Conservation (phyloP, 1,284 basidiomycete genomes). For the Trametes sp. region DNA sequence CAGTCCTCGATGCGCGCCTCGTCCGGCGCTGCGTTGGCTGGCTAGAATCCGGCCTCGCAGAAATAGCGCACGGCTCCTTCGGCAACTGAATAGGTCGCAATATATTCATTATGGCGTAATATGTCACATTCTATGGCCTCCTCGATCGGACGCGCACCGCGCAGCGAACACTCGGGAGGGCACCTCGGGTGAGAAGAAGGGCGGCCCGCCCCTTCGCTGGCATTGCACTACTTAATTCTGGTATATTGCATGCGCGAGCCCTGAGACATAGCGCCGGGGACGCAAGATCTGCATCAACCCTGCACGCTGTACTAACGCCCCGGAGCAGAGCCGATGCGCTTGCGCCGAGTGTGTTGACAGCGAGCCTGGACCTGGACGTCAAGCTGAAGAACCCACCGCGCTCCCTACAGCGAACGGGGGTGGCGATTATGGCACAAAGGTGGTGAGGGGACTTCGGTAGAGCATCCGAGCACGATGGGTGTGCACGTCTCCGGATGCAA, state of each 20-base stretch:
- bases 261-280: not conserved
- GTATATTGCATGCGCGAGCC: not conserved
- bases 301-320: not conserved
- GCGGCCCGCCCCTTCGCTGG: not conserved
- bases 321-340: conserved; percentile 2
- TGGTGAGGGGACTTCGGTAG: conserved; percentile 5
- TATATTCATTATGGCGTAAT: not conserved
- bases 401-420: conserved; percentile 2
- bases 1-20: conserved; percentile 9
- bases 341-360: not conserved
- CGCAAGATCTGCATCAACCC: conserved; percentile 10
- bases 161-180: not conserved
- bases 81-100: not conserved
- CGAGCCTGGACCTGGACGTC: not conserved
- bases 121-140: not conserved
- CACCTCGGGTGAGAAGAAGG: not conserved
- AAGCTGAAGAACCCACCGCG: not conserved
- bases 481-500: conserved; percentile 7
- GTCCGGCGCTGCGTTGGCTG: not conserved
- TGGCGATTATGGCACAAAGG: conserved; percentile 9
- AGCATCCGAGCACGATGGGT: conserved; percentile 14
- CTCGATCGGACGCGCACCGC: not conserved
- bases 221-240: not conserved
- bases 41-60: not conserved
- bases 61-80: conserved; percentile 1